These are phyloP conservation scores for Crithidia acanthocephali DNA, from an alignment of 208 protist species.

Conservation along the genomic window DNA sequence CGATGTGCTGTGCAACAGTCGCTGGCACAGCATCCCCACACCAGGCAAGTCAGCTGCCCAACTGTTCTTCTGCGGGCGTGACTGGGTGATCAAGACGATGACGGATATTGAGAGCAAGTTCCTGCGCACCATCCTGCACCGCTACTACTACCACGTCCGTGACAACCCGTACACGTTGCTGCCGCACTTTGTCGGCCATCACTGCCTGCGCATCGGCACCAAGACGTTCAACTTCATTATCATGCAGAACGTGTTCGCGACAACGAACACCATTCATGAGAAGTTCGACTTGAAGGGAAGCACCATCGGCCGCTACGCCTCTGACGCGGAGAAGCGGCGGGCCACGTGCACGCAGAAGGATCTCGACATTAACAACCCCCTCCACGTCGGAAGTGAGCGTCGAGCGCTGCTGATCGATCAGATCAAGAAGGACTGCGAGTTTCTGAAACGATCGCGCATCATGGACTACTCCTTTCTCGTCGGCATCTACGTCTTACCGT, in stretches of 20 bases:
- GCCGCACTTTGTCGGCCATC: slow-evolving; percentile 92
- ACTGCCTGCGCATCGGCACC: slow-evolving; percentile 67
- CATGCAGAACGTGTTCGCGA: slow-evolving; percentile 96
- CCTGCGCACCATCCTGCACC: slow-evolving; percentile 87
- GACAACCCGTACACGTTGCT: slow-evolving; percentile 92
- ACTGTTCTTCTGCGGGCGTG: slow-evolving; percentile 92
- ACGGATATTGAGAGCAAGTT: slow-evolving; percentile 87
- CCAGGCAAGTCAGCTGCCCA: slow-evolving; percentile 90
- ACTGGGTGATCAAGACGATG: slow-evolving; percentile 96
- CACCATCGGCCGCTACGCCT: slow-evolving; percentile 89
- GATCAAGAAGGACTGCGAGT: slow-evolving; percentile 87
- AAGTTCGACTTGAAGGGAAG: slow-evolving; percentile 96
- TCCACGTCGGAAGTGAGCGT: slow-evolving; percentile 74
- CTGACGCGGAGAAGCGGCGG: slow-evolving; percentile 77
- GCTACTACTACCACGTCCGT: slow-evolving; percentile 92
- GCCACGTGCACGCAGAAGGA: slow-evolving; percentile 92
- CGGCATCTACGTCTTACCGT: slow-evolving; percentile 86
- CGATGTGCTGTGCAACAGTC: slow-evolving; percentile 70
- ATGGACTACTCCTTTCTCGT: slow-evolving; percentile 96
- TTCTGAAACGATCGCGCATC: slow-evolving; percentile 85
- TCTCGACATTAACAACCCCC: slow-evolving; percentile 83
- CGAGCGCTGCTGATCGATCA: slow-evolving; percentile 83
- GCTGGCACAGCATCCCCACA: slow-evolving; percentile 89
- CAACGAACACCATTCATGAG: slow-evolving; percentile 88
- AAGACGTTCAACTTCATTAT: slow-evolving; percentile 88